Evolutionary conservation across 345 rosid species (phyloP).

Genomic region (Rhizophora apiculata): DNA sequence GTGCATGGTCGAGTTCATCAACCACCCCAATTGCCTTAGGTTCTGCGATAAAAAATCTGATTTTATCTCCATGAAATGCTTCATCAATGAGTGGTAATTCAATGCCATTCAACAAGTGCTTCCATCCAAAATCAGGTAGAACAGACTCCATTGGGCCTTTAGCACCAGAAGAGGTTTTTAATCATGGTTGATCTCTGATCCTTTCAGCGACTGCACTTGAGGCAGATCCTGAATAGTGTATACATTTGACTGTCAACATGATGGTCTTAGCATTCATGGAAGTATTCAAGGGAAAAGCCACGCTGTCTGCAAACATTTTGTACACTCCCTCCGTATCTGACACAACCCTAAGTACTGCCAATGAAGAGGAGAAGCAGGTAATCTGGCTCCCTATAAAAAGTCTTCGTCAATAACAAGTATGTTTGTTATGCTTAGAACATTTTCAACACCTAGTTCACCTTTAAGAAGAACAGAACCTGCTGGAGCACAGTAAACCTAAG

Average conservation of each 20-base stretch:
- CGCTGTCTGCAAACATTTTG: neutral
- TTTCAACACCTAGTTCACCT: neutral
- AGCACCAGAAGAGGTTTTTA: neutral
- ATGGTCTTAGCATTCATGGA: neutral
- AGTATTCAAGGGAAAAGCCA: neutral
- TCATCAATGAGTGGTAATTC: neutral
- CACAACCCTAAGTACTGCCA: constrained; percentile 1
- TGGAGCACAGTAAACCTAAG: neutral
- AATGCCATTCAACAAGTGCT: neutral
- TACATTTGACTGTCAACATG: too few species aligned
- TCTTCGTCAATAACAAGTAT: constrained; percentile 1
- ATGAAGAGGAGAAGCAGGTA: neutral
- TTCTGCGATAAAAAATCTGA: constrained; percentile 2
- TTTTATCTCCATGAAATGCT: constrained; percentile 3
- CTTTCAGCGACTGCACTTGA: neutral
- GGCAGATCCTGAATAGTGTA: constrained; percentile 5
- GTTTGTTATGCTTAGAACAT: neutral
- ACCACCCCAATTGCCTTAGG: constrained; percentile 10
- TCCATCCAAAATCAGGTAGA: neutral
- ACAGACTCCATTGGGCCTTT: neutral
- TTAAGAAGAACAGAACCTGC: neutral
- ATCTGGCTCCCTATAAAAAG: constrained; percentile 3
- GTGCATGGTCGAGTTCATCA: neutral
- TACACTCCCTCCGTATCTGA: neutral
- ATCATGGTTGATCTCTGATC: neutral